Evolutionary conservation across 2,329 filamentous ascomycete species (phyloP).

Genomic region (Mollisia scopiformis): DNA sequence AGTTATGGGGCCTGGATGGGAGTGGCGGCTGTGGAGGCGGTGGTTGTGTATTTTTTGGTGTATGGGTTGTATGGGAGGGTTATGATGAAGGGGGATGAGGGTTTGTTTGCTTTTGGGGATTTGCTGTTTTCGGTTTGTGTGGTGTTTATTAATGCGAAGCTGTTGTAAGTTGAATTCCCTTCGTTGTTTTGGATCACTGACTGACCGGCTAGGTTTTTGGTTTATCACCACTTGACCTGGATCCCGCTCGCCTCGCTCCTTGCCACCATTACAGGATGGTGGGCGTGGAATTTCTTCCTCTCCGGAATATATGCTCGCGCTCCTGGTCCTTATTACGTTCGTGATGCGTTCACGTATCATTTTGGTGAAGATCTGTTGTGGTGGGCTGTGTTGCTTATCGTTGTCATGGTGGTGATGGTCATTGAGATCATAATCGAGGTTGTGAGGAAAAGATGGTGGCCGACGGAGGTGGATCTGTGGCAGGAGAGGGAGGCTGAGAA

Average conservation of each 20-base stretch:
- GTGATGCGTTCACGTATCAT: conserved; percentile 64
- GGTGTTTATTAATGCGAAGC: conserved; percentile 72
- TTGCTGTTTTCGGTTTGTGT: conserved; percentile 72
- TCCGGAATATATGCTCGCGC: conserved; percentile 55
- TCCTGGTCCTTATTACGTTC: conserved; percentile 68
- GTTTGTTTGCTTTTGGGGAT: conserved; percentile 75
- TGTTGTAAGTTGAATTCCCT: conserved; percentile 59
- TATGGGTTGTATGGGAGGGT: conserved; percentile 66
- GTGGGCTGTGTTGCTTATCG: conserved; percentile 74
- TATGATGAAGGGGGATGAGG: conserved; percentile 46
- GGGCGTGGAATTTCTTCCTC: conserved; percentile 82
- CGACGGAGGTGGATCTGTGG: conserved; percentile 79
- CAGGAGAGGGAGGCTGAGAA: conserved; percentile 67
- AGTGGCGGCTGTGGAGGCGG: conserved; percentile 72
- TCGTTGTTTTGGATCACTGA: conserved; percentile 32
- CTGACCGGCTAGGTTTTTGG: conserved; percentile 58
- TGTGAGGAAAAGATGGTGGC: conserved; percentile 68
- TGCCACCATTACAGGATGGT: conserved; percentile 73
- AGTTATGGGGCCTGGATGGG: conserved; percentile 80
- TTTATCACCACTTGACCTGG: conserved; percentile 75
- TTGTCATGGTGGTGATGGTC: conserved; percentile 61
- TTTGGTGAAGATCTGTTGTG: conserved; percentile 73
- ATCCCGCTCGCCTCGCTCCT: conserved; percentile 61
- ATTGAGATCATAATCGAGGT: conserved; percentile 71
- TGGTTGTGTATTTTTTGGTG: conserved; percentile 75